phyloP scores from a whole-genome alignment of 768 basidiomycete genomes.

The Rhizopogon roseolus region DNA sequence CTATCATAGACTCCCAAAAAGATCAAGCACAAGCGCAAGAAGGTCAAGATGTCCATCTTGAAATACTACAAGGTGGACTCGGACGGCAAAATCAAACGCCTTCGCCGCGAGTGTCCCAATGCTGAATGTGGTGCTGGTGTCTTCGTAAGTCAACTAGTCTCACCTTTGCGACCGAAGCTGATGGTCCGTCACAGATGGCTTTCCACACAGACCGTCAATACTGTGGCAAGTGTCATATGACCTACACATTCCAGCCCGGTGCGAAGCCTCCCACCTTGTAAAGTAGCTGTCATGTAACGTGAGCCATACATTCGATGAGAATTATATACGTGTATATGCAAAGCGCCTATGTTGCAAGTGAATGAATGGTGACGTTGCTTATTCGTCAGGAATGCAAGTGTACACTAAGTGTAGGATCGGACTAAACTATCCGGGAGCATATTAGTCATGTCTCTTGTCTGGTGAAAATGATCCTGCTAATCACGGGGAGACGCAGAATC shows the following conservation, averaged over 20 bases:
- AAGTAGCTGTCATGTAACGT: conserved; percentile 10
- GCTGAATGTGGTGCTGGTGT: conserved; percentile 83
- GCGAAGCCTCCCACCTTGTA: conserved; percentile 73
- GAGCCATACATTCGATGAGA: neutral
- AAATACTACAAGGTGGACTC: conserved; percentile 99
- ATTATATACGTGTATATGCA: neutral
- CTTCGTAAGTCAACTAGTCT: conserved; percentile 50
- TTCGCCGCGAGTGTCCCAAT: conserved; percentile 91
- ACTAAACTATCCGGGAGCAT: no score
- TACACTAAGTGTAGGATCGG: no score
- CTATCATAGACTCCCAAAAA: conserved; percentile 85
- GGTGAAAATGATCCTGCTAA: no score
- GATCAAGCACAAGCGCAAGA: conserved; percentile 99
- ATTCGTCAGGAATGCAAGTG: no score
- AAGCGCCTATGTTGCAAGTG: neutral
- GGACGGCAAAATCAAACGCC: conserved; percentile 99
- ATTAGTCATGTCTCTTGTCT: no score
- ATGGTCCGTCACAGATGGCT: conserved; percentile 69
- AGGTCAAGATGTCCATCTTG: conserved; percentile 99
- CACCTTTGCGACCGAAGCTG: neutral
- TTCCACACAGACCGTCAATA: conserved; percentile 98
- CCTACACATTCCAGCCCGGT: conserved; percentile 80
- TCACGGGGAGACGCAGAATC: no score
- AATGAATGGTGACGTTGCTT: no score
- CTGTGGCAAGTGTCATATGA: conserved; percentile 92